phyloP scores from a whole-genome alignment of 2,329 filamentous ascomycete species.

The Sporothrix sp. region DNA sequence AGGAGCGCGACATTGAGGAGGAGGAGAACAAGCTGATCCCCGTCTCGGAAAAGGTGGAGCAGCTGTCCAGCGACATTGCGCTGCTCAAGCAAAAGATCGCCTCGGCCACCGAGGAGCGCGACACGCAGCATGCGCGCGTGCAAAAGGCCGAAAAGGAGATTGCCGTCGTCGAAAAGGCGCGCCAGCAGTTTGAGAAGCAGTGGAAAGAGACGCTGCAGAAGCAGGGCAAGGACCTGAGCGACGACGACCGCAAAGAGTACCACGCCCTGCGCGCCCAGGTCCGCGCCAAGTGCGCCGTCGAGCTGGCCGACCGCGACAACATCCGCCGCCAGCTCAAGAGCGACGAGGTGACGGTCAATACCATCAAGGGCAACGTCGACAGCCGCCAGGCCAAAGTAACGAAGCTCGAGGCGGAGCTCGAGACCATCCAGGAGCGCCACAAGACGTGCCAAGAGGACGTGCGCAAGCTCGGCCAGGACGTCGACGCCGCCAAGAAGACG shows the following conservation, averaged over 20 bases:
- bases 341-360: conserved; percentile 83
- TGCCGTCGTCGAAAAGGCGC: conserved; percentile 76
- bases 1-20: conserved; percentile 80
- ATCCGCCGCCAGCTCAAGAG: conserved; percentile 83
- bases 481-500: conserved; percentile 81
- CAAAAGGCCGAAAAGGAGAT: conserved; percentile 73
- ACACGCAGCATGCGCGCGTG: conserved; percentile 57
- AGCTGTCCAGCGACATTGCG: conserved; percentile 62
- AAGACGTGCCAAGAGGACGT: conserved; percentile 51
- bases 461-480: conserved; percentile 63
- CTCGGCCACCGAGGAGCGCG: conserved; percentile 65
- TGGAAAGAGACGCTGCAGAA: conserved; percentile 78
- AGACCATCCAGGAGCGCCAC: conserved; percentile 59
- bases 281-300: conserved; percentile 67
- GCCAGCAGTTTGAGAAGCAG: conserved; percentile 78
- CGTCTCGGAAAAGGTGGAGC: conserved; percentile 81
- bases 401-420: conserved; percentile 63
- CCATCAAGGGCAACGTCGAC: conserved; percentile 79
- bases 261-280: conserved; percentile 76
- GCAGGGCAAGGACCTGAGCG: conserved; percentile 76
- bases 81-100: conserved; percentile 58
- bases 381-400: conserved; percentile 62
- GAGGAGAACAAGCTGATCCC: conserved; percentile 78
- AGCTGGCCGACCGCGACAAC: conserved; percentile 75
- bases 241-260: conserved; percentile 82